Conservation (phyloP, 768 basidiomycete species). For the Russula foetens region DNA sequence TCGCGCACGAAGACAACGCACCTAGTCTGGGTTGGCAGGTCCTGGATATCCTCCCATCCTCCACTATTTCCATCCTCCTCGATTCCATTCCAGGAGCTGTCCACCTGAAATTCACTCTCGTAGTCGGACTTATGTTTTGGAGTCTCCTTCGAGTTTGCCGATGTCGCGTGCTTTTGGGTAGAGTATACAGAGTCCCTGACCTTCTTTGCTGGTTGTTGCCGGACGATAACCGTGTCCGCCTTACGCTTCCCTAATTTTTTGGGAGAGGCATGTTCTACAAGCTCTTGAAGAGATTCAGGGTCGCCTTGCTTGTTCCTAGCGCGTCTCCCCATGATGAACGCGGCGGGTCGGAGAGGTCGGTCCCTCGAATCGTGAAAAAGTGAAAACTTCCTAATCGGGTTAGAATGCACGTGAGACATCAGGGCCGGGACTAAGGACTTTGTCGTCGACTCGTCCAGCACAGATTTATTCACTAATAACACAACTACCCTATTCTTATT, state of each 20-base stretch:
- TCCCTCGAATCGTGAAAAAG: neutral
- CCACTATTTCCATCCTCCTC: conserved; percentile 31
- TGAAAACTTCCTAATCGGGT: neutral
- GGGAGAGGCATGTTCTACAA: conserved; percentile 30
- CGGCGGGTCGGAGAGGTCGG: too few relatives aligned
- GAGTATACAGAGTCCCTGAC: conserved; percentile 24
- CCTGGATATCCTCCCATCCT: conserved; percentile 58
- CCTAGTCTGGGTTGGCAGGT: conserved; percentile 40
- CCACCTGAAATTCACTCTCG: conserved; percentile 14
- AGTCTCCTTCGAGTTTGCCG: conserved; percentile 19
- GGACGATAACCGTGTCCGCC: conserved; percentile 34
- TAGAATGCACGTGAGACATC: neutral
- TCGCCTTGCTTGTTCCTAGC: conserved; percentile 78
- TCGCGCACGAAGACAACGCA: conserved; percentile 16
- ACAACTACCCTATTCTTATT: conserved; percentile 58
- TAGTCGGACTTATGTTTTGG: conserved; percentile 13
- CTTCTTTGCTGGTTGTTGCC: conserved; percentile 31
- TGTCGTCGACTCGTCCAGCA: too few relatives aligned
- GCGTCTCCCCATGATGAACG: conserved; percentile 64
- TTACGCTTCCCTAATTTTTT: conserved; percentile 73
- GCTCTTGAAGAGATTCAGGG: conserved; percentile 48
- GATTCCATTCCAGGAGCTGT: conserved; percentile 25
- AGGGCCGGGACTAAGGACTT: too few relatives aligned
- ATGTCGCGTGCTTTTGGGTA: neutral
- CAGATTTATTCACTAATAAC: too few relatives aligned